Evolutionary conservation across 495 filamentous ascomycete genomes (phyloP).

Genomic region (Bacidia gigantensis): DNA sequence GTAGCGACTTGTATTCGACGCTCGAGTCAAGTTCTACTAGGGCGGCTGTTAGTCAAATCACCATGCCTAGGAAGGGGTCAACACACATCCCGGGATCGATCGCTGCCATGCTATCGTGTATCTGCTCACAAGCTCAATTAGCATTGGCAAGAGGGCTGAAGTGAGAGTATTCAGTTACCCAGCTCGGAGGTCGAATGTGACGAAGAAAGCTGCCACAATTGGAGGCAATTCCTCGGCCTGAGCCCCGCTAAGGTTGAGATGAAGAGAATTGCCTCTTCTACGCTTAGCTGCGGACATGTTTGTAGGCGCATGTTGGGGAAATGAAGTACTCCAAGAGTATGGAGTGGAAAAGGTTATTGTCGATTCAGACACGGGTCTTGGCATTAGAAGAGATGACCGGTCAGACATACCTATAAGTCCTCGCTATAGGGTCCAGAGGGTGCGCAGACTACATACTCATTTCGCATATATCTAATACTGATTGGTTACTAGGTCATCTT

Average conservation of each 20-base stretch:
- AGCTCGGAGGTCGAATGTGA: slow-evolving; percentile 74
- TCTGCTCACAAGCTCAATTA: slow-evolving; percentile 22
- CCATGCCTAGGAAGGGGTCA: slow-evolving; percentile 3
- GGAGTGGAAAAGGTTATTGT: too few relatives aligned
- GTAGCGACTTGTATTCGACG: slow-evolving; percentile 90
- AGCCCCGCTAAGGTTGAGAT: slow-evolving; percentile 15
- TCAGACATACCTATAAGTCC: too few relatives aligned
- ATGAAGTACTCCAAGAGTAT: too few relatives aligned
- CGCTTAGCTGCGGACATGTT: slow-evolving; percentile 12
- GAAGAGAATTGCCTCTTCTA: slow-evolving; percentile 16
- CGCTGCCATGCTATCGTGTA: slow-evolving; percentile 81
- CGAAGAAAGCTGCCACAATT: slow-evolving; percentile 71
- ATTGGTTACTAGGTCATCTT: too few relatives aligned
- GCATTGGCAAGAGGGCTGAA: slow-evolving; percentile 13
- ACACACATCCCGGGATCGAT: slow-evolving; percentile 44
- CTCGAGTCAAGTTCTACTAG: slow-evolving; percentile 70
- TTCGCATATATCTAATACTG: too few relatives aligned
- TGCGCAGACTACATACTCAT: too few relatives aligned
- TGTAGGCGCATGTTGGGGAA: background rate
- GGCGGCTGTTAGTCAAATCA: slow-evolving; percentile 8
- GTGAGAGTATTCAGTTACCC: slow-evolving; percentile 40
- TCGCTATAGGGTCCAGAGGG: too few relatives aligned
- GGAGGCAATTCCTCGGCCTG: slow-evolving; percentile 42
- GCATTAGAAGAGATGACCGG: too few relatives aligned
- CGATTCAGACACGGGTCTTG: too few relatives aligned